phyloP scores from a whole-genome alignment of 257 asterid species.

The Handroanthus guayacan region DNA sequence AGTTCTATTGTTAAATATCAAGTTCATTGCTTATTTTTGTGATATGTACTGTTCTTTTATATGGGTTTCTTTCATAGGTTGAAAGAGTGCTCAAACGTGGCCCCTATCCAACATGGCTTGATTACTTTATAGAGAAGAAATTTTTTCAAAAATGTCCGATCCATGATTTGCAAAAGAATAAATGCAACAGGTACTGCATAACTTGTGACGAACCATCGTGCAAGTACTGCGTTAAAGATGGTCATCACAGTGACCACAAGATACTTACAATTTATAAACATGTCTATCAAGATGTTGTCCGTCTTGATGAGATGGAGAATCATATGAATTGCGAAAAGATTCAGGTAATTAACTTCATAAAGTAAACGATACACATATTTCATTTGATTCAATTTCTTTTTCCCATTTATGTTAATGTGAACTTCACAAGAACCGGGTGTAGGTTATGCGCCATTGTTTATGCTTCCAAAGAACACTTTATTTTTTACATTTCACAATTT shows the following conservation, averaged over 20 bases:
- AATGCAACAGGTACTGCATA: conserved; percentile 50
- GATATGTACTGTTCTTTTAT: not conserved
- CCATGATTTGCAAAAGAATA: conserved; percentile 45
- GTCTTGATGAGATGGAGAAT: conserved; percentile 43
- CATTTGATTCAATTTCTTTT: not conserved
- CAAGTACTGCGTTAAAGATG: conserved; percentile 40
- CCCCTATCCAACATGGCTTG: conserved; percentile 9
- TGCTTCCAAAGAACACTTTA: too few species aligned
- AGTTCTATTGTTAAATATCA: not conserved
- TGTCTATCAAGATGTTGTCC: conserved; percentile 57
- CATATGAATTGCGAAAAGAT: conserved; percentile 43
- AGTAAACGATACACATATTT: not conserved
- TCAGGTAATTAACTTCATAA: conserved; percentile 37
- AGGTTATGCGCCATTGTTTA: too few species aligned
- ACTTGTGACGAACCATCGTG: conserved; percentile 45
- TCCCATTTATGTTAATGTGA: not conserved
- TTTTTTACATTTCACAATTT: too few species aligned
- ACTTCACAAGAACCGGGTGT: not conserved
- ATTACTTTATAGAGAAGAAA: conserved; percentile 31
- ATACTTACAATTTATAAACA: conserved; percentile 52
- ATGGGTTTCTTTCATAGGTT: not conserved
- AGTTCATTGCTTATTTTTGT: not conserved
- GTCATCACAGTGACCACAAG: conserved; percentile 40
- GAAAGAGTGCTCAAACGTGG: not conserved
- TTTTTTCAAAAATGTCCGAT: conserved; percentile 49